These are phyloP conservation scores for Diaporthe vaccinii DNA, from an alignment of 2,329 filamentous ascomycete genomes.

Conservation along the genomic window DNA sequence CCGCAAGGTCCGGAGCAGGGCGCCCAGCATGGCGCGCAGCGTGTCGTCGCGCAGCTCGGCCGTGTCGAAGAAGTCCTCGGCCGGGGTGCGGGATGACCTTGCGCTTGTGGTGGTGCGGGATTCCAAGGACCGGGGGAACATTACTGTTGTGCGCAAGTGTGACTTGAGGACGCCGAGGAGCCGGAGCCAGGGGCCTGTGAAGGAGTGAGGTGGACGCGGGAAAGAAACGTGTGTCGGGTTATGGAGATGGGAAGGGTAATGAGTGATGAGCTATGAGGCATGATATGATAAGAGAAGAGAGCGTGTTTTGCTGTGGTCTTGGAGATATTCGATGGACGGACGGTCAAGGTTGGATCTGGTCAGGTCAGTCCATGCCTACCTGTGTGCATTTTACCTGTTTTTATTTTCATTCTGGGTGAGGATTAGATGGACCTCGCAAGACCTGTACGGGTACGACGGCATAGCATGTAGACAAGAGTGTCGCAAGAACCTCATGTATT, in stretches of 20 bases:
- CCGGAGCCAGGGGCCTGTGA: conserved; percentile 35
- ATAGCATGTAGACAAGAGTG: conserved; percentile 30
- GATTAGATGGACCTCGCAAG: conserved; percentile 34
- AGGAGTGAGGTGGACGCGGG: conserved; percentile 28
- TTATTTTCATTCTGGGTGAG: not conserved
- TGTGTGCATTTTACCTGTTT: not conserved
- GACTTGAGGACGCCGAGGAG: conserved; percentile 36
- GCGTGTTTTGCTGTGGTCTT: not conserved
- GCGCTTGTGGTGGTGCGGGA: conserved; percentile 41
- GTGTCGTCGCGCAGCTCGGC: conserved; percentile 39
- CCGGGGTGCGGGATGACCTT: conserved; percentile 34
- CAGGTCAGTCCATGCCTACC: conserved; percentile 24
- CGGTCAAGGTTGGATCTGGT: conserved; percentile 11
- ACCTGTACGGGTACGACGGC: conserved; percentile 20
- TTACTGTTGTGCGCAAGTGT: conserved; percentile 39
- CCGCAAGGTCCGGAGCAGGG: conserved; percentile 37
- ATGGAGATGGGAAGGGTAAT: not conserved
- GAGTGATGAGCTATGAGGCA: conserved; percentile 20
- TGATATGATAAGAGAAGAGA: not conserved
- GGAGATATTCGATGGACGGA: not conserved
- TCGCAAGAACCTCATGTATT: conserved; percentile 37
- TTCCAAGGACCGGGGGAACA: conserved; percentile 33
- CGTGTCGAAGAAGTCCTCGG: conserved; percentile 10
- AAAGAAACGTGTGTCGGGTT: not conserved
- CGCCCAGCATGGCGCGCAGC: conserved; percentile 40